Evolutionary conservation across 2,329 filamentous ascomycete species (phyloP), one percentile per base, ranked within the genome.

Genomic region (Pezicula radicicola): DNA sequence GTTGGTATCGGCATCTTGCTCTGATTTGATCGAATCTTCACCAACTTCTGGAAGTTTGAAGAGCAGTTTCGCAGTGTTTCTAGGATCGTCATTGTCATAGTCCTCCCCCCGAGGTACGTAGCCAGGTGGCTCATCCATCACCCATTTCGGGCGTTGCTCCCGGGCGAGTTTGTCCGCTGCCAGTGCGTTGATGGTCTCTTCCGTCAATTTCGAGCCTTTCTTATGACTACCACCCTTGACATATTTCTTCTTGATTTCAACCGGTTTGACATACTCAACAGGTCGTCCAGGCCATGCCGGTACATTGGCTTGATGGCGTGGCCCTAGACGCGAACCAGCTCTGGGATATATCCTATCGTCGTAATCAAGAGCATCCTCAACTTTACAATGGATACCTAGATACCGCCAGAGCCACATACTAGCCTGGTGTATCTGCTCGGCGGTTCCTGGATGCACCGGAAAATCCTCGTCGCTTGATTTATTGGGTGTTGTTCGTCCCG

Each of bases 381-480:
- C 88, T 60, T 91, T 89, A 71, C 92, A 97, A 71, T 99, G 94
- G 60, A 96, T 91, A 36, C 94, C 94, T 6, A 99, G 75, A 69
- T 99, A 99, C 55, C 94, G 84, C 75, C 94, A 97, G 2, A 91
- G 92, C 94, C 94, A 99, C 64, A 97, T 82, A 63, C 91, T 94
- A 30, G 93, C 91, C 61, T 97, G 88, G 53, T 94, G 90, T 52
- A 93, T 88, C 67, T 97, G 93, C 65, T 96, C 91, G 51, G 88
- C 83, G 0, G 92, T 97, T 45, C 76, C 83, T 48, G 78, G 73
- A 45, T 79, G 77, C 51, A 83, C 78, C 3, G 70, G 66, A 33
- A 75, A 71, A 16, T 83, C 80, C 52, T 84, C 79, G 39, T 81
- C 76, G 42, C 83, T 73, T 15, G 72, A 71, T 12, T 75, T 80